Evolutionary conservation across 2,329 filamentous ascomycete genomes (phyloP).

Genomic region (Taxawa tesnikishii): DNA sequence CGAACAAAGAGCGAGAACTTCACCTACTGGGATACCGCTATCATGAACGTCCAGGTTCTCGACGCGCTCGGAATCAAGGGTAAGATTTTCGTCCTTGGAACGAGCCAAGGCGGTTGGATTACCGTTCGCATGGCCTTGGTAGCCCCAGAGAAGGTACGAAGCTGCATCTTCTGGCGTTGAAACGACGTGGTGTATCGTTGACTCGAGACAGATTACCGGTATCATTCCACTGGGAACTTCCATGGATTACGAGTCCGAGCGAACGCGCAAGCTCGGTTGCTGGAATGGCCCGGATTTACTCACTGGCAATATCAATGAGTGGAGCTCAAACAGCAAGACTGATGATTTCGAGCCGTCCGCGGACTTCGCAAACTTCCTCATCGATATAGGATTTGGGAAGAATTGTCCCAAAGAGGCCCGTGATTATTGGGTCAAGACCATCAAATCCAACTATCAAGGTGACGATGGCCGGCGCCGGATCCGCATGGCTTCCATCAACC

Average conservation of each 20-base stretch:
- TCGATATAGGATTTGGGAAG: conserved; percentile 35
- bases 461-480: conserved; percentile 35
- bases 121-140: conserved; percentile 40
- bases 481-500: conserved; percentile 38
- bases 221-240: conserved; percentile 41
- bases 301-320: conserved; percentile 23
- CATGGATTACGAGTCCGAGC: conserved; percentile 35
- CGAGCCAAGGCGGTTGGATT: conserved; percentile 43
- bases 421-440: conserved; percentile 31
- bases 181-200: neutral
- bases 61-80: conserved; percentile 26
- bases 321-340: conserved; percentile 25
- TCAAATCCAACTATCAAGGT: conserved; percentile 34
- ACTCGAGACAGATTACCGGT: conserved; percentile 29
- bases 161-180: neutral
- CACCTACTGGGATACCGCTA: conserved; percentile 44
- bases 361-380: conserved; percentile 32
- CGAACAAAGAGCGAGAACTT: conserved; percentile 31
- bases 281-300: conserved; percentile 31
- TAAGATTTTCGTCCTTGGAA: conserved; percentile 36
- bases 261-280: conserved; percentile 32
- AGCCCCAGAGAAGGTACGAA: conserved; percentile 30
- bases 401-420: conserved; percentile 22
- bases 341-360: conserved; percentile 30
- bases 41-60: conserved; percentile 30